Base-by-base conservation (phyloP, 1,284 basidiomycete genomes). In the Stygiomarasmius scandens region DNA sequence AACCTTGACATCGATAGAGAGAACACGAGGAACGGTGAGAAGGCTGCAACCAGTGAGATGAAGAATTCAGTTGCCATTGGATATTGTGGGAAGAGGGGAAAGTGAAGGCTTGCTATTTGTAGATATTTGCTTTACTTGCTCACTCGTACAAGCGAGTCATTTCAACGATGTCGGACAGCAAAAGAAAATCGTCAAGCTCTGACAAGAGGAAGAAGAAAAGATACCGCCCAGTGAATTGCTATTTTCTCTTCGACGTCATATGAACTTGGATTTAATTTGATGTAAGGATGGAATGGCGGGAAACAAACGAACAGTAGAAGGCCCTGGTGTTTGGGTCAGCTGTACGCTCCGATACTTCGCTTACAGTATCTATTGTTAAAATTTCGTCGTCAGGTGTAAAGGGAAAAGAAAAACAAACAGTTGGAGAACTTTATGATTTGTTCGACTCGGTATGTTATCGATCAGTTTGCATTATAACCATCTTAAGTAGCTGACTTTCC, bases 241-340 rank as follows among this genome's bases (percentile, higher is more conserved):
- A 44, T 51, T 55, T 49, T 2, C 57, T 27, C 23, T 48, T 23
- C 19, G 25, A 8, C n/a, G 14, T 49, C 44, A 20, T 46, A 19
- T 19, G 32, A 19, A 8, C 53, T n/a, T 34, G 16, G 38, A 47
- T 12, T 5, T 36, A 9, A 20, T 11, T 20, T 36, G 45, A 36
- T 58, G 25, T 47, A 12, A 86, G 85, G 83, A 88, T 66, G 86
- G 86, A 9, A 84, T 84, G 1, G 79, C 85, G 9, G 78, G 86
- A 84, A 78, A 71, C 23, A 88, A 84, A 66, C 73, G 80, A 52
- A 71, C 75, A 19, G 81, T 93, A 55, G 86, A 89, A 58, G 90
- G 90, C 5, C 91, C 91, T 38, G 90, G 90, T 22, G 74, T 93
- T 16, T 93, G 91, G 91, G 86, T 85, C 5, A 91, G 86, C 63